Evolutionary conservation across 176 grass and related monocot species (phyloP).

Genomic region (Oryza rufipogon): DNA sequence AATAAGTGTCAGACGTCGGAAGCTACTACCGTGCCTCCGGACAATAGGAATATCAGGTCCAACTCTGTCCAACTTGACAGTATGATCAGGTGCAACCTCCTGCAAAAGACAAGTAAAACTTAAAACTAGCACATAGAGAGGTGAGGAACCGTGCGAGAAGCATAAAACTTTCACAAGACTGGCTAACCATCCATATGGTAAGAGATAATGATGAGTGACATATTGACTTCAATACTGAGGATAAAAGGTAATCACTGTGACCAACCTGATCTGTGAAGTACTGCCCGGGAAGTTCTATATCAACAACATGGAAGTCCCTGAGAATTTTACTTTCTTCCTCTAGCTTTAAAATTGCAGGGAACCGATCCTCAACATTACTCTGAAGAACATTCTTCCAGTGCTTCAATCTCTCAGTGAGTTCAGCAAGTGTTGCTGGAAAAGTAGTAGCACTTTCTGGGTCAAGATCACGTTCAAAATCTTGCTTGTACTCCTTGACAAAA

Average conservation of each 20-base stretch:
- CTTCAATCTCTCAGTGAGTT: constrained; percentile 92
- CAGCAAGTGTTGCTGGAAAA: constrained; percentile 85
- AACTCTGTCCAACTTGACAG: constrained; percentile 94
- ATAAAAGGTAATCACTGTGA: neutral
- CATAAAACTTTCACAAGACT: constrained; percentile 14
- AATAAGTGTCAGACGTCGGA: constrained; percentile 87
- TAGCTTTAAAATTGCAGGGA: constrained; percentile 93
- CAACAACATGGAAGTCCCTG: constrained; percentile 93
- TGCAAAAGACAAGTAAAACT: constrained; percentile 44
- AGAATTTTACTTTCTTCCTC: constrained; percentile 99
- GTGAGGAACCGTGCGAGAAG: neutral
- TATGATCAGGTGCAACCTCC: constrained; percentile 98
- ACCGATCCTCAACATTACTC: constrained; percentile 96
- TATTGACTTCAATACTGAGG: constrained; percentile 2
- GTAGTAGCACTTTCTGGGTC: constrained; percentile 95
- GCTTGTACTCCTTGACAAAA: constrained; percentile 99
- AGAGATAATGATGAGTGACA: neutral
- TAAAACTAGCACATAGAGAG: neutral
- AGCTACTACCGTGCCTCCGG: constrained; percentile 96
- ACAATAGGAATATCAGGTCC: constrained; percentile 98
- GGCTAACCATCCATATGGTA: constrained; percentile 3
- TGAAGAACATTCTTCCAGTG: constrained; percentile 99
- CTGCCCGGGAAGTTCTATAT: constrained; percentile 94
- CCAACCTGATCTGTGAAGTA: constrained; percentile 97
- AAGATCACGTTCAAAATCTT: constrained; percentile 95